phyloP scores from a whole-genome alignment of 169 alveolate species.

The Plasmodium gaboni region DNA sequence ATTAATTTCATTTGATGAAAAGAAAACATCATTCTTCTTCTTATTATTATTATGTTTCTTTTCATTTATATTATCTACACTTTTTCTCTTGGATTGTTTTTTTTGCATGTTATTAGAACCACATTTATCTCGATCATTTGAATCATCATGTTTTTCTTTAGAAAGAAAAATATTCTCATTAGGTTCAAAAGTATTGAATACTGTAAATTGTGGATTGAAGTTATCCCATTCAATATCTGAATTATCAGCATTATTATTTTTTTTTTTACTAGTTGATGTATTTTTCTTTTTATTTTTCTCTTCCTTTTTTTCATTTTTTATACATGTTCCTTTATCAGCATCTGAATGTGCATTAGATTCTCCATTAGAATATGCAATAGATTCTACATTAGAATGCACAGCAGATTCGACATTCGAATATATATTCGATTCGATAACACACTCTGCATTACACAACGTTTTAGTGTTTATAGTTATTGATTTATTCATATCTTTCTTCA shows the following conservation, averaged over 20 bases:
- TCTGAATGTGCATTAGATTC: not conserved
- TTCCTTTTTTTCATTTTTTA: not conserved
- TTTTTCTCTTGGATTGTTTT: not conserved
- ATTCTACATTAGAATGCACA: too few relatives aligned
- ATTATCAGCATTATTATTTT: slow-evolving; percentile 10
- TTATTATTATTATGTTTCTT: slow-evolving; percentile 11
- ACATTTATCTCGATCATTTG: slow-evolving; percentile 4
- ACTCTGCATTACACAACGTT: too few relatives aligned
- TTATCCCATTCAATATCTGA: slow-evolving; percentile 67
- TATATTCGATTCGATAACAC: too few relatives aligned
- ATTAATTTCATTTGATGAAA: slow-evolving; percentile 24
- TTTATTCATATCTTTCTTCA: too few relatives aligned
- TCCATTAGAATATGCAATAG: too few relatives aligned
- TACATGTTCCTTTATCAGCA: not conserved
- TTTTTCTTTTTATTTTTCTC: slow-evolving; percentile 3
- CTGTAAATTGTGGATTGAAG: slow-evolving; percentile 47
- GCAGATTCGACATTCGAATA: too few relatives aligned
- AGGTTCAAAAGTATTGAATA: slow-evolving; percentile 11
- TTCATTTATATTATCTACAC: not conserved
- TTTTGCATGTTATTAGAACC: slow-evolving; percentile 6
- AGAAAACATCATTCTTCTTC: not conserved
- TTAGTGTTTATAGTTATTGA: too few relatives aligned
- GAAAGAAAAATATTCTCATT: not conserved
- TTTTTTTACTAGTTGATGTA: slow-evolving; percentile 1
- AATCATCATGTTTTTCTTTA: not conserved